phyloP scores from a whole-genome alignment of 352 stramenopile species.

The Phytophthora pini region DNA sequence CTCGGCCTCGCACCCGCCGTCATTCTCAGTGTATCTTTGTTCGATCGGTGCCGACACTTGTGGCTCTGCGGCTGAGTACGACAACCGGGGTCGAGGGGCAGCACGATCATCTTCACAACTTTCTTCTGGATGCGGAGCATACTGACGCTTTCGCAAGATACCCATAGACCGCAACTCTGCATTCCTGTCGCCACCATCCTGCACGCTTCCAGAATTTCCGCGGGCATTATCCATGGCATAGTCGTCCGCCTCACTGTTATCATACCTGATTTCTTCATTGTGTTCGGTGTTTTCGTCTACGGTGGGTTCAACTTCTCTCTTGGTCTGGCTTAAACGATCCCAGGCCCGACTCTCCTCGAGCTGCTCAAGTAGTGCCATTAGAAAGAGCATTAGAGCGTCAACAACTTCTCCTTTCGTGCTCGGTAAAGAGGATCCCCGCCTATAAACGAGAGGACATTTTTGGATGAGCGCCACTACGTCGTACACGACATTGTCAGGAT shows the following conservation, averaged over 20 bases:
- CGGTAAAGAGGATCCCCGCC: constrained; percentile 28
- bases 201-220: not conserved
- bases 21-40: constrained; percentile 6
- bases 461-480: constrained; percentile 50
- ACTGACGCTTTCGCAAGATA: constrained; percentile 41
- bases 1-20: not conserved
- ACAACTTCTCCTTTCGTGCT: constrained; percentile 48
- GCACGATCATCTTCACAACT: constrained; percentile 25
- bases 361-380: constrained; percentile 45
- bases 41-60: constrained; percentile 6
- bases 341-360: constrained; percentile 40
- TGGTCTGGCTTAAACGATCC: constrained; percentile 21
- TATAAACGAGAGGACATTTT: constrained; percentile 43
- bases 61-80: constrained; percentile 23
- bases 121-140: constrained; percentile 29
- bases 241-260: constrained; percentile 5
- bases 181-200: constrained; percentile 15
- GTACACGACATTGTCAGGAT: constrained; percentile 28
- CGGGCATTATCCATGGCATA: constrained; percentile 1
- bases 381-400: constrained; percentile 51
- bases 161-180: constrained; percentile 30
- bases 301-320: constrained; percentile 8
- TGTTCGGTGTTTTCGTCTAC: constrained; percentile 10
- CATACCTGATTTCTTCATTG: constrained; percentile 1
- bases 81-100: constrained; percentile 31